Evolutionary conservation across 768 basidiomycete genomes (phyloP).

Genomic region (Xerocomus spinulosus): DNA sequence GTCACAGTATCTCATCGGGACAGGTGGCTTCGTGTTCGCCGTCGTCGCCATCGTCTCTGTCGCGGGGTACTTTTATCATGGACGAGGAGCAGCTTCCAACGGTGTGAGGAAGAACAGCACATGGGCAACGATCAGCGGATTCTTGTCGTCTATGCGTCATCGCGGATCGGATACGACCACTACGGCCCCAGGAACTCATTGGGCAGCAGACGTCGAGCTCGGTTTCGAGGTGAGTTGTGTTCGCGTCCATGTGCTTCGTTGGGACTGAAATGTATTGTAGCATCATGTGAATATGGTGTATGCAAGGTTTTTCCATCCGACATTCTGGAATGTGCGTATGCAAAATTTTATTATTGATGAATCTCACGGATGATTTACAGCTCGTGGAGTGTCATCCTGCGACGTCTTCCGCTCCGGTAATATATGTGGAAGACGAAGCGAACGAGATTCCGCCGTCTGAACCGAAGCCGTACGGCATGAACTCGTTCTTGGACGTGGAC

Average conservation of each 20-base stretch:
- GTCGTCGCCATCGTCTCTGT: conserved; percentile 11
- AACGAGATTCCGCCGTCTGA: conserved; percentile 3
- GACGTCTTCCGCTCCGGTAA: conserved; percentile 16
- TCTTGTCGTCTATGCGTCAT: conserved; percentile 10
- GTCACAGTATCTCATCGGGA: conserved; percentile 3
- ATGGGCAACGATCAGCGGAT: conserved; percentile 3
- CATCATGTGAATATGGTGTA: conserved; percentile 22
- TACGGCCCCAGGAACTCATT: background rate
- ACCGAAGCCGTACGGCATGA: conserved; percentile 5
- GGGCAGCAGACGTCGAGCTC: conserved; percentile 10
- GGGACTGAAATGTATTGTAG: background rate
- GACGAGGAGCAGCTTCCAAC: background rate
- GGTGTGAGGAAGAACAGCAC: background rate
- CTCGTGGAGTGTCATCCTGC: conserved; percentile 16
- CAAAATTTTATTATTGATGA: no score
- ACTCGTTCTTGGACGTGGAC: conserved; percentile 14
- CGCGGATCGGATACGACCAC: background rate
- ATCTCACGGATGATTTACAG: background rate
- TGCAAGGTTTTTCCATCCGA: conserved; percentile 21
- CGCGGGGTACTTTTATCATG: conserved; percentile 15
- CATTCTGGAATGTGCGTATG: conserved; percentile 17
- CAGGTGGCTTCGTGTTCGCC: conserved; percentile 18
- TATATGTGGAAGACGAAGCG: conserved; percentile 19
- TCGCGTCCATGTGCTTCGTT: background rate
- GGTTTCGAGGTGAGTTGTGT: conserved; percentile 6